Evolutionary conservation across 2,329 filamentous ascomycete genomes (phyloP).

Genomic region (Hypoxylon sp.): DNA sequence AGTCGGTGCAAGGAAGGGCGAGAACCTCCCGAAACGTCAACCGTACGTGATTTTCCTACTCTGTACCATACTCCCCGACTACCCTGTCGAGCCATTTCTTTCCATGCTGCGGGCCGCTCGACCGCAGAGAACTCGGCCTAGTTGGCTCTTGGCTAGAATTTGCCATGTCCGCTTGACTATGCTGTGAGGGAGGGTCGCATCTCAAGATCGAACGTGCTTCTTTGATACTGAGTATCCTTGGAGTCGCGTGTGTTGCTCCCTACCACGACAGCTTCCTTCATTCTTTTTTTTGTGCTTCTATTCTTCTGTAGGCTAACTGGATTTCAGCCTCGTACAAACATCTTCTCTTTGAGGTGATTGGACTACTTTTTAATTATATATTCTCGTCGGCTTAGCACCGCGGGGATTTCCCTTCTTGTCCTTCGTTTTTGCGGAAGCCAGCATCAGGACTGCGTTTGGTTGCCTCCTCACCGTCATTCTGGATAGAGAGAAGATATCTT

Average conservation of each 20-base stretch:
- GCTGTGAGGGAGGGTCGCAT: conserved; percentile 10
- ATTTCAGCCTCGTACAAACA: conserved; percentile 12
- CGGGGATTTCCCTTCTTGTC: conserved; percentile 28
- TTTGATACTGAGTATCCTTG: conserved; percentile 3
- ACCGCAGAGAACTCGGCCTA: conserved; percentile 31
- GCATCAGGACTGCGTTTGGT: conserved; percentile 38
- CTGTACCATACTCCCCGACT: conserved; percentile 45
- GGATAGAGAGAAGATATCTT: conserved; percentile 36
- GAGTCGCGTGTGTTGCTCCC: not conserved
- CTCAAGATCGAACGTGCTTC: conserved; percentile 11
- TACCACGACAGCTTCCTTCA: conserved; percentile 6
- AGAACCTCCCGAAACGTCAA: conserved; percentile 52
- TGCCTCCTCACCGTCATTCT: conserved; percentile 34
- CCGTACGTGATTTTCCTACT: conserved; percentile 51
- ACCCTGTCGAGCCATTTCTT: conserved; percentile 36
- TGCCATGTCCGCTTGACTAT: conserved; percentile 19
- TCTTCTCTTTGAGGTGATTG: conserved; percentile 24
- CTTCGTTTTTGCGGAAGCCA: conserved; percentile 29
- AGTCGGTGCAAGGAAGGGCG: conserved; percentile 40
- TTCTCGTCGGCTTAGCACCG: conserved; percentile 14
- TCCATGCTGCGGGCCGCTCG: conserved; percentile 37
- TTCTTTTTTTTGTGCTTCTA: not conserved
- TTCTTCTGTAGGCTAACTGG: conserved; percentile 19
- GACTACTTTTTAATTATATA: conserved; percentile 30
- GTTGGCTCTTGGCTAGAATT: conserved; percentile 11